Conservation (phyloP, 345 rosid species). For the Pistacia integerrima region DNA sequence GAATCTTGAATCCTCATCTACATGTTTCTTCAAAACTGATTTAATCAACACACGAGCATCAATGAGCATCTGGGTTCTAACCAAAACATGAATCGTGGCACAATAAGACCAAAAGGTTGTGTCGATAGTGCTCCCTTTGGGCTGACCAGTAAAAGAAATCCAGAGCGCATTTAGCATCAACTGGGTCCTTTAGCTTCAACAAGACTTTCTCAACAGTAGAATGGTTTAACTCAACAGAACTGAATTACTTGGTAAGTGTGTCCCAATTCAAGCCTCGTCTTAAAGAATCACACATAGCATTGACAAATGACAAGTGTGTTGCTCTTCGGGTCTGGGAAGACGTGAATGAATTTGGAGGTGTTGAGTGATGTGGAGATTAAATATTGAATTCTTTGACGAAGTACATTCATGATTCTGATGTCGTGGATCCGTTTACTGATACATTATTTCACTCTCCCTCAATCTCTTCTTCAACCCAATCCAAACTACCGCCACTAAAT, state of each 20-base stretch:
- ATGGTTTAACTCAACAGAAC: conserved; percentile 35
- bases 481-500: too few species aligned
- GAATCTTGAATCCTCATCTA: conserved; percentile 23
- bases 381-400: conserved; percentile 1
- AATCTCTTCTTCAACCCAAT: too few species aligned
- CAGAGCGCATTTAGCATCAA: conserved; percentile 63
- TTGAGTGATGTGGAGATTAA: background rate
- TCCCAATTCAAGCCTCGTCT: conserved; percentile 56
- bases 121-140: conserved; percentile 42
- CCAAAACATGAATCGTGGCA: conserved; percentile 57
- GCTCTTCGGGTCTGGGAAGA: conserved; percentile 13
- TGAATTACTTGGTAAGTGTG: conserved; percentile 45
- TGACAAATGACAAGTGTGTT: conserved; percentile 23
- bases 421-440: background rate
- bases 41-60: conserved; percentile 73
- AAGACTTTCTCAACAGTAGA: conserved; percentile 48
- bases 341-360: conserved; percentile 4
- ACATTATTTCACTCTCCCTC: too few species aligned
- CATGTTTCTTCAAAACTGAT: conserved; percentile 45
- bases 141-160: conserved; percentile 85
- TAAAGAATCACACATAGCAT: conserved; percentile 42
- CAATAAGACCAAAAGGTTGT: conserved; percentile 51
- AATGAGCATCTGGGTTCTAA: conserved; percentile 45
- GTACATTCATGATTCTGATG: background rate
- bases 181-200: conserved; percentile 62